phyloP scores from a whole-genome alignment of 805 yeast species.

The Komagataella pseudopastoris region DNA sequence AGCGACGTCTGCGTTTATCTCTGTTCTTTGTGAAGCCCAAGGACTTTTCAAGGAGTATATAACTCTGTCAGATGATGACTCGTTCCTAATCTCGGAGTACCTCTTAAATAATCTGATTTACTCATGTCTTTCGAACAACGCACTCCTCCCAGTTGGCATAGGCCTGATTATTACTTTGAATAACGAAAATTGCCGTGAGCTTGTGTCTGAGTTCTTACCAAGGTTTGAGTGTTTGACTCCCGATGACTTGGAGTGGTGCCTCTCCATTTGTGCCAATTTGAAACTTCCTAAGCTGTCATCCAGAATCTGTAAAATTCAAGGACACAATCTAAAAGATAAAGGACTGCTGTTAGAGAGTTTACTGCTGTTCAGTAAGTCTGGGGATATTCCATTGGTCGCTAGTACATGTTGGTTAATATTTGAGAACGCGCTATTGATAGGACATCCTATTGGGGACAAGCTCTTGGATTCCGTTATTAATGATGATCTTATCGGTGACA shows the following conservation, averaged over 20 bases:
- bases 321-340: constrained; percentile 19
- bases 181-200: constrained; percentile 25
- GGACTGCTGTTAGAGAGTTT: constrained; percentile 42
- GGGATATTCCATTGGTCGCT: constrained; percentile 36
- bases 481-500: constrained; percentile 1
- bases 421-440: constrained; percentile 41
- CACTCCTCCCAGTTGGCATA: constrained; percentile 52
- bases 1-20: constrained; percentile 48
- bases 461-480: constrained; percentile 13
- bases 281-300: constrained; percentile 45
- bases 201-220: constrained; percentile 46
- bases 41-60: constrained; percentile 35
- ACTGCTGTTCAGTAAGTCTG: constrained; percentile 49
- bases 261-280: constrained; percentile 59
- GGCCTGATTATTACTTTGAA: constrained; percentile 43
- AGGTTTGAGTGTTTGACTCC: constrained; percentile 46
- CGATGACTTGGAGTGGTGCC: constrained; percentile 72
- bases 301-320: constrained; percentile 40
- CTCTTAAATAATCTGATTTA: constrained; percentile 36
- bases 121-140: constrained; percentile 36
- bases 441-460: constrained; percentile 41
- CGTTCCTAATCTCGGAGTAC: neutral
- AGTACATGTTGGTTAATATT: constrained; percentile 46
- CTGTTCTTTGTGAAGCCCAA: constrained; percentile 50
- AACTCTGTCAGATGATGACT: constrained; percentile 6